Evolutionary conservation across 164 flowering plant genomes (phyloP).

Genomic region (Sextonia rubra): DNA sequence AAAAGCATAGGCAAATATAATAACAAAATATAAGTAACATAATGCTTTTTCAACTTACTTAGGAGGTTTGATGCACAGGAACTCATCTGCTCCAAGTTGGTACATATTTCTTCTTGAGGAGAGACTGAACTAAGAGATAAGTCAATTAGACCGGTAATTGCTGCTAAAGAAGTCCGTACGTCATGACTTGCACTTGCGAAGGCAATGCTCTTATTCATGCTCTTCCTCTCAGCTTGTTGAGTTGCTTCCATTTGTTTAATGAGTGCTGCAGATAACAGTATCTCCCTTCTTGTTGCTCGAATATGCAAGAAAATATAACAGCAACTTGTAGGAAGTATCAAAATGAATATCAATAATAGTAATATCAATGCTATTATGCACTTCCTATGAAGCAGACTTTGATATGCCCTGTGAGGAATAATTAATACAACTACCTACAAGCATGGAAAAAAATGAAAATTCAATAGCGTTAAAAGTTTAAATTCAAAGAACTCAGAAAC

Average conservation of each 20-base stretch:
- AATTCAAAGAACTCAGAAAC: neutral
- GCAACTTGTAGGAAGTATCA: conserved; percentile 19
- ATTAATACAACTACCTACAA: conserved; percentile 42
- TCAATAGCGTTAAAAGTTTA: neutral
- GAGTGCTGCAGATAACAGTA: conserved; percentile 35
- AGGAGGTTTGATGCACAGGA: conserved; percentile 43
- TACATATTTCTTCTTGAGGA: conserved; percentile 34
- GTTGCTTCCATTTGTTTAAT: conserved; percentile 78
- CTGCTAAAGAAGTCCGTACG: conserved; percentile 59
- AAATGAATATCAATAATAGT: conserved; percentile 20
- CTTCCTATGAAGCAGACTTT: conserved; percentile 16
- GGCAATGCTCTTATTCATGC: conserved; percentile 68
- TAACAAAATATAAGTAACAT: no score
- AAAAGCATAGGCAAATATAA: no score
- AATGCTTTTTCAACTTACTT: conserved; percentile 32
- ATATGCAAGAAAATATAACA: conserved; percentile 23
- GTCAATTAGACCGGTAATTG: conserved; percentile 52
- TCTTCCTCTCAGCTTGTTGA: conserved; percentile 79
- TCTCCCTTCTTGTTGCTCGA: conserved; percentile 38
- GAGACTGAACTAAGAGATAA: conserved; percentile 15
- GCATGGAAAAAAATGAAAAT: neutral
- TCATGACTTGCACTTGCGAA: conserved; percentile 83
- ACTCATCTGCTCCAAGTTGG: conserved; percentile 44
- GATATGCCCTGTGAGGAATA: conserved; percentile 25
- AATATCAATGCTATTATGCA: conserved; percentile 21